Evolutionary conservation across 2,329 filamentous ascomycete species (phyloP), one percentile per base, ranked within the genome.

Genomic region (Aureobasidium namibiae): DNA sequence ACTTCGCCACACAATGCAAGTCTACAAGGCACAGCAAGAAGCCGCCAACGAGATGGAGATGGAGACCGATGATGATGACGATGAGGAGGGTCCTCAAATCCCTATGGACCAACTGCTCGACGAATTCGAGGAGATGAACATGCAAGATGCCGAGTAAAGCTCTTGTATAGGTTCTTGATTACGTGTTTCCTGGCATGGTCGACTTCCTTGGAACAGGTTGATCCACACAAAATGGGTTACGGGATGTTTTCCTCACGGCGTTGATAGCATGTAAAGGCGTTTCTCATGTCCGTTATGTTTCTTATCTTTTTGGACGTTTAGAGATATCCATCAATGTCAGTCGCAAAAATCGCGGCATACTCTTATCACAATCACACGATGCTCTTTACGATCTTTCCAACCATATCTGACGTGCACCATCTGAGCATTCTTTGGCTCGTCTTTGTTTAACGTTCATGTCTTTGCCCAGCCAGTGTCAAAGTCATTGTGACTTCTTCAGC

Each of bases 121-220:
- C 71, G 92, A 96, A 72, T 91, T 96, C 78, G 91, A 95, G 69
- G 92, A 96, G 68, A 82, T 96, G 71, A 85, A 82, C 46, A 85
- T 95, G 76, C 74, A 83, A 63, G 84, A 87, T 29, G 42, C 39
- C 4, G 59, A 48, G 18, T 41, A 44, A 45, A 26, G 16, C 24
- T 4, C 31, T 56, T 46, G 11, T 1, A 45, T 24, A 31, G n/a
- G n/a, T 36, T 16, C 42, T 57, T 13, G 29, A 29, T 31, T 34
- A 3, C 11, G 26, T 44, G 26, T 14, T n/a, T 26, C 33, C 48
- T 38, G 54, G 54, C 42, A 57, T 57, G 41, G 42, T 39, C 31
- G 5, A 2, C 26, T 31, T 26, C n/a, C 16, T 45, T 39, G 39
- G 16, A 26, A 45, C n/a, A n/a, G n/a, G 10, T 42, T 13, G 34